Evolutionary conservation across 2,329 filamentous ascomycete species (phyloP).

Genomic region (Ascochyta lentis): DNA sequence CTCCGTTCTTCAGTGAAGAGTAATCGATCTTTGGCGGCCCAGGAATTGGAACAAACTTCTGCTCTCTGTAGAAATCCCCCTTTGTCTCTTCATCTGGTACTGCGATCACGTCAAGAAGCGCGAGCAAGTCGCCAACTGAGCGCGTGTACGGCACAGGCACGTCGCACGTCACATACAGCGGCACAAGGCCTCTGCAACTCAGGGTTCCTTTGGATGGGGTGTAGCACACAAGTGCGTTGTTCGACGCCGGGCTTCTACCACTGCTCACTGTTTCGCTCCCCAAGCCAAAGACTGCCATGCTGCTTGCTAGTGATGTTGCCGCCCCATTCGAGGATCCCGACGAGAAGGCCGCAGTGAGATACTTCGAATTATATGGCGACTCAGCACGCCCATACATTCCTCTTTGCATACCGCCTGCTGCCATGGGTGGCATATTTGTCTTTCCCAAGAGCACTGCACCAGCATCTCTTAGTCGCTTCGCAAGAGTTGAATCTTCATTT

Average conservation of each 20-base stretch:
- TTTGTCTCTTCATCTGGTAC: constrained; percentile 50
- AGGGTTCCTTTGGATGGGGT: constrained; percentile 62
- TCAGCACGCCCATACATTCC: constrained; percentile 64
- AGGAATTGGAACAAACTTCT: constrained; percentile 55
- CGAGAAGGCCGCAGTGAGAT: constrained; percentile 61
- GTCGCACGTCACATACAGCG: constrained; percentile 64
- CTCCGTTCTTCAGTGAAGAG: constrained; percentile 41
- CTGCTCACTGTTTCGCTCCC: constrained; percentile 64
- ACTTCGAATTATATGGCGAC: constrained; percentile 62
- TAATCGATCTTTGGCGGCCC: constrained; percentile 43
- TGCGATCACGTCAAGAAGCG: constrained; percentile 58
- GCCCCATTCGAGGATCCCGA: constrained; percentile 67
- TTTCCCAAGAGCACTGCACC: constrained; percentile 61
- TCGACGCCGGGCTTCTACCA: constrained; percentile 63
- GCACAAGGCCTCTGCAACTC: constrained; percentile 61
- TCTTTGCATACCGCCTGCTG: constrained; percentile 64
- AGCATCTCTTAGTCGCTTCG: constrained; percentile 55
- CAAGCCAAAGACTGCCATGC: constrained; percentile 61
- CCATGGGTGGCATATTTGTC: constrained; percentile 68
- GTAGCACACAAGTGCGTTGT: constrained; percentile 64
- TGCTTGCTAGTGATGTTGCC: constrained; percentile 58
- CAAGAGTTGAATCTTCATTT: constrained; percentile 61
- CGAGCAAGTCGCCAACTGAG: constrained; percentile 58
- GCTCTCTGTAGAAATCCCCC: constrained; percentile 64
- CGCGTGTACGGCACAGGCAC: constrained; percentile 61